phyloP scores from a whole-genome alignment of 164 flowering plant species.

The Macadamia integrifolia region DNA sequence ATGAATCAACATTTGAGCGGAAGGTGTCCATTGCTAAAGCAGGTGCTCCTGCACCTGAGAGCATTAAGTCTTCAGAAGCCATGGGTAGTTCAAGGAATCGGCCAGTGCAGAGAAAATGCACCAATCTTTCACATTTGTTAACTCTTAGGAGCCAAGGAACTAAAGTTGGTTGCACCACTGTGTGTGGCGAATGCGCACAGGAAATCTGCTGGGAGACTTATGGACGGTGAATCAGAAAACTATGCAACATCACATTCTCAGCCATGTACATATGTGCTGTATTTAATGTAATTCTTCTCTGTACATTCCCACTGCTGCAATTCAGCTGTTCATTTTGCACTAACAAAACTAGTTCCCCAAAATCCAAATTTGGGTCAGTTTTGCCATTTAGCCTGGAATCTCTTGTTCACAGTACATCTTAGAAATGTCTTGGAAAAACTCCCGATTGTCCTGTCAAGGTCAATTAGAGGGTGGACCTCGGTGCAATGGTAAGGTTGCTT shows the following conservation, averaged over 20 bases:
- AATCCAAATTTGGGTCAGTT: background rate
- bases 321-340: background rate
- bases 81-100: slow-evolving; percentile 27
- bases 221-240: slow-evolving; percentile 17
- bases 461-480: too few relatives aligned
- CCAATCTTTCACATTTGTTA: slow-evolving; percentile 69
- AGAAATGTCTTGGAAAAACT: too few relatives aligned
- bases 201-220: slow-evolving; percentile 72
- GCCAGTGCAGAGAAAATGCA: slow-evolving; percentile 50
- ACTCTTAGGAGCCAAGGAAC: slow-evolving; percentile 83
- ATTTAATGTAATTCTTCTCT: background rate
- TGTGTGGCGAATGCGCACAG: slow-evolving; percentile 86
- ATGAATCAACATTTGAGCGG: slow-evolving; percentile 27
- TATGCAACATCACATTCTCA: background rate
- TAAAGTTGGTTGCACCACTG: slow-evolving; percentile 62
- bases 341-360: background rate
- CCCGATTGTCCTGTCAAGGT: too few relatives aligned
- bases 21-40: slow-evolving; percentile 25
- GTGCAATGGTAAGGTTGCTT: too few relatives aligned
- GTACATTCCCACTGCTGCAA: slow-evolving; percentile 9
- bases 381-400: background rate
- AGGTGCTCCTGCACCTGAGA: slow-evolving; percentile 17
- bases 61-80: slow-evolving; percentile 13
- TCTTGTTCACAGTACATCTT: background rate
- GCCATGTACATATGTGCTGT: slow-evolving; percentile 4